Conservation (phyloP, 495 filamentous ascomycete species). For the Penicillium waksmanii region DNA sequence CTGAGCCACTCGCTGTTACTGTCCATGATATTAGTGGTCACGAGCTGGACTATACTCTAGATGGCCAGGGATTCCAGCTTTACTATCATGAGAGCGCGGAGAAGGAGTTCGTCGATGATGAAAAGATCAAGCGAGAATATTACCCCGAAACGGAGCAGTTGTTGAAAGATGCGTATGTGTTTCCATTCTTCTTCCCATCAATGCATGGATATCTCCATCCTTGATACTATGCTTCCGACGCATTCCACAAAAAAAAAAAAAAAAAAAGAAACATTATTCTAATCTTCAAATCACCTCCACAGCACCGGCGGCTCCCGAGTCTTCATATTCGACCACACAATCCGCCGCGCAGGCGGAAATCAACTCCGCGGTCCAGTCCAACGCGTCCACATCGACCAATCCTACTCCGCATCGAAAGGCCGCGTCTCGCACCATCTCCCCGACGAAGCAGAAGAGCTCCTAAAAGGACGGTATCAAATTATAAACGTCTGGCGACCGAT, state of each 20-base stretch:
- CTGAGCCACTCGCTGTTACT: slow-evolving; percentile 31
- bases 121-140: slow-evolving; percentile 65
- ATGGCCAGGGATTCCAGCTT: slow-evolving; percentile 54
- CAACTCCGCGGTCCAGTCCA: slow-evolving; percentile 63
- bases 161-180: slow-evolving; percentile 59
- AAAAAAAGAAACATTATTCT: not conserved
- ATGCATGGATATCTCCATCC: not conserved
- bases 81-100: slow-evolving; percentile 51
- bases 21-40: slow-evolving; percentile 53
- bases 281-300: not conserved
- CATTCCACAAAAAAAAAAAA: too few relatives aligned
- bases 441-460: slow-evolving; percentile 61
- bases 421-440: slow-evolving; percentile 65
- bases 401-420: slow-evolving; percentile 58
- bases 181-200: not conserved
- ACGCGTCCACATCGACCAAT: slow-evolving; percentile 74
- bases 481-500: slow-evolving; percentile 84
- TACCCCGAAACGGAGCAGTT: slow-evolving; percentile 70
- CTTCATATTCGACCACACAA: slow-evolving; percentile 78
- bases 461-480: slow-evolving; percentile 70
- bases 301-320: slow-evolving; percentile 59
- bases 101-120: slow-evolving; percentile 63
- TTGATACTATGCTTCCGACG: too few relatives aligned
- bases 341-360: slow-evolving; percentile 53
- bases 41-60: slow-evolving; percentile 54